A percentile compares a stretch with the other conserved stretches of the same genome.
These are phyloP conservation scores for Lactarius trivialis DNA, from an alignment of 768 basidiomycete species.

Conservation along the genomic window DNA sequence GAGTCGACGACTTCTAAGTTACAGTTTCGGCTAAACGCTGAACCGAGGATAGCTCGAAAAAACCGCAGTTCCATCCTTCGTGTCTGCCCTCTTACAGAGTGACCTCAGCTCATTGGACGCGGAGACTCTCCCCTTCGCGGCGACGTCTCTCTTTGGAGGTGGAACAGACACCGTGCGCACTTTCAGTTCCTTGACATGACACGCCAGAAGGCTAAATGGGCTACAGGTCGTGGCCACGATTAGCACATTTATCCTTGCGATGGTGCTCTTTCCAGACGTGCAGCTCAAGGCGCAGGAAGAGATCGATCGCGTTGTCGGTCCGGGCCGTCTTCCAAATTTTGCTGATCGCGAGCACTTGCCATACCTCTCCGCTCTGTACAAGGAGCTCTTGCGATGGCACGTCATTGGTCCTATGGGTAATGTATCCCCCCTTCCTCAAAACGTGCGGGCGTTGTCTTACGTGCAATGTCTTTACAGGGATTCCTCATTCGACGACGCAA, in stretches of 20 bases:
- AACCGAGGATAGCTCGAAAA: background rate
- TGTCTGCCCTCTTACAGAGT: constrained; percentile 1
- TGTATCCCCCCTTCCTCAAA: background rate
- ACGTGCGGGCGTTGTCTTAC: background rate
- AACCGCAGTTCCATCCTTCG: constrained; percentile 3
- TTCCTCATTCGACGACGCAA: constrained; percentile 7
- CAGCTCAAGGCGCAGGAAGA: constrained; percentile 26
- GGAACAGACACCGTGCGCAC: constrained; percentile 16
- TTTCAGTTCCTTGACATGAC: background rate
- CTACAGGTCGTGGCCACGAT: constrained; percentile 18
- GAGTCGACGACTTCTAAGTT: background rate
- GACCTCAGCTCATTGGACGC: background rate
- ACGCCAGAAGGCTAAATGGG: background rate
- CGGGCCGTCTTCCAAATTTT: constrained; percentile 20
- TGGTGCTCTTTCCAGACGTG: constrained; percentile 24
- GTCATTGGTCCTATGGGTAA: constrained; percentile 23
- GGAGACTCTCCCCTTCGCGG: constrained; percentile 1
- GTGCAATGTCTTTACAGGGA: background rate
- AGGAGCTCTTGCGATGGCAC: constrained; percentile 27
- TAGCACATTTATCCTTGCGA: constrained; percentile 21
- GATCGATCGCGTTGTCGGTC: constrained; percentile 24
- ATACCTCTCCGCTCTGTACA: constrained; percentile 25
- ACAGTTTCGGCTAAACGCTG: background rate
- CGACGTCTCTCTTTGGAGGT: constrained; percentile 14
- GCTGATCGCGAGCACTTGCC: constrained; percentile 22